These are phyloP conservation scores for Lactarius psammicola DNA, from an alignment of 768 basidiomycete species.

Conservation along the genomic window DNA sequence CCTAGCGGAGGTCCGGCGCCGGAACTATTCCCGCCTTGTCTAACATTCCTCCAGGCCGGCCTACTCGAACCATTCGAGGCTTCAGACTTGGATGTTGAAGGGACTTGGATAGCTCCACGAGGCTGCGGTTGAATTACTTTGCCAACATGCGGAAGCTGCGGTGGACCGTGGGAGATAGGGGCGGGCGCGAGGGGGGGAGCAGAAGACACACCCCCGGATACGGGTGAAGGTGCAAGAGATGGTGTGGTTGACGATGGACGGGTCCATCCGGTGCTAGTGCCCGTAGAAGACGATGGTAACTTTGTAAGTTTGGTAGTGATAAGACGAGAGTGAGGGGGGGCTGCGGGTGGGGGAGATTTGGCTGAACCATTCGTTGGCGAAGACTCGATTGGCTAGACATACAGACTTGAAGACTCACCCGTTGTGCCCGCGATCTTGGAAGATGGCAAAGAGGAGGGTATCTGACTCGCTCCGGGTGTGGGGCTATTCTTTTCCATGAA, in stretches of 20 bases:
- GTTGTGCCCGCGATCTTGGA: conserved; percentile 52
- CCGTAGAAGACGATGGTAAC: conserved; percentile 53
- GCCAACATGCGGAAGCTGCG: conserved; percentile 55
- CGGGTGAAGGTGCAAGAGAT: conserved; percentile 51
- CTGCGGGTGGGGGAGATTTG: conserved; percentile 54
- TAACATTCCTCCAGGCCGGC: conserved; percentile 72
- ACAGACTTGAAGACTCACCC: conserved; percentile 41
- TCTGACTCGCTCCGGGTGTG: conserved; percentile 48
- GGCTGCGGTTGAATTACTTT: conserved; percentile 72
- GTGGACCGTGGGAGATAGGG: conserved; percentile 36
- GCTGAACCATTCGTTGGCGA: conserved; percentile 38
- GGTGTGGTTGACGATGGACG: conserved; percentile 73
- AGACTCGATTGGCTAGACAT: background rate
- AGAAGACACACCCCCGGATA: conserved; percentile 41
- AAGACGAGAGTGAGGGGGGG: conserved; percentile 70
- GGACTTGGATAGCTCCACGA: conserved; percentile 38
- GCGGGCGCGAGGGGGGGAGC: conserved; percentile 34
- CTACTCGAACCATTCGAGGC: conserved; percentile 36
- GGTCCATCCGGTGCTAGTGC: conserved; percentile 71
- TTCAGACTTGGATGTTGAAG: conserved; percentile 35
- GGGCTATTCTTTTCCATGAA: conserved; percentile 88
- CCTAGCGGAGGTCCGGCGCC: conserved; percentile 44
- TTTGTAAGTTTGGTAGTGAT: conserved; percentile 87
- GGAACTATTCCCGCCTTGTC: conserved; percentile 34
- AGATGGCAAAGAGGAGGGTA: conserved; percentile 43